Evolutionary conservation across 768 basidiomycete species (phyloP).

Genomic region (Hygrophoropsis aurantiaca): DNA sequence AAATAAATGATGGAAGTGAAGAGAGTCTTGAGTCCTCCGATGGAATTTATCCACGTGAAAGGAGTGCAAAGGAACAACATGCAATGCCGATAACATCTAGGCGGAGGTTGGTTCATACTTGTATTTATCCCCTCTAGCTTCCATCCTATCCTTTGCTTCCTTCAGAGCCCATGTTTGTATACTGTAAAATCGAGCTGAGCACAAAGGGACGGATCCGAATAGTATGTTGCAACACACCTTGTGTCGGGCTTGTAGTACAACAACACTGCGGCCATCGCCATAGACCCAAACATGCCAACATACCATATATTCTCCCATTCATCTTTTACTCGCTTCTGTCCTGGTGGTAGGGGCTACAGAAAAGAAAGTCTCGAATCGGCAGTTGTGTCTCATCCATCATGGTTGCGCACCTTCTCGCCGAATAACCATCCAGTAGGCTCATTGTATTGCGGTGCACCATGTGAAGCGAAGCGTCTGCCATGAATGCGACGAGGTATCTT

Average conservation of each 20-base stretch:
- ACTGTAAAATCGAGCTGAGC: constrained; percentile 37
- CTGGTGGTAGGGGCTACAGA: constrained; percentile 67
- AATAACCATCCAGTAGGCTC: constrained; percentile 88
- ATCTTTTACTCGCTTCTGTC: constrained; percentile 84
- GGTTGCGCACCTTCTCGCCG: constrained; percentile 73
- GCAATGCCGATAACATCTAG: constrained; percentile 15
- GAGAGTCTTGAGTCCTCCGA: not conserved
- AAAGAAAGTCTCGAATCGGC: no score
- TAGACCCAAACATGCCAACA: constrained; percentile 86
- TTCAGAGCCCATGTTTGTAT: constrained; percentile 91
- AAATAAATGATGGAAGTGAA: not conserved
- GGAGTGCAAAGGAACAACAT: not conserved
- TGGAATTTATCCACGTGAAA: not conserved
- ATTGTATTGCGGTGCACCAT: constrained; percentile 82
- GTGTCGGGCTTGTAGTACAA: constrained; percentile 94
- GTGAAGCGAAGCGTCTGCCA: constrained; percentile 61
- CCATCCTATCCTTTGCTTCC: constrained; percentile 89
- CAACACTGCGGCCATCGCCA: constrained; percentile 72
- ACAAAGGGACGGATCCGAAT: constrained; percentile 2
- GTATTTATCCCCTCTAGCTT: constrained; percentile 87
- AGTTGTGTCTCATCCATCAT: no score
- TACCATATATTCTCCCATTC: constrained; percentile 93
- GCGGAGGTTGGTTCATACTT: constrained; percentile 67
- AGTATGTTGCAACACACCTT: constrained; percentile 51
- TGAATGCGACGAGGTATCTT: constrained; percentile 17